phyloP scores from a whole-genome alignment of 225 moss, liverwort and hornwort genomes.

The Sphagnum tenellum region DNA sequence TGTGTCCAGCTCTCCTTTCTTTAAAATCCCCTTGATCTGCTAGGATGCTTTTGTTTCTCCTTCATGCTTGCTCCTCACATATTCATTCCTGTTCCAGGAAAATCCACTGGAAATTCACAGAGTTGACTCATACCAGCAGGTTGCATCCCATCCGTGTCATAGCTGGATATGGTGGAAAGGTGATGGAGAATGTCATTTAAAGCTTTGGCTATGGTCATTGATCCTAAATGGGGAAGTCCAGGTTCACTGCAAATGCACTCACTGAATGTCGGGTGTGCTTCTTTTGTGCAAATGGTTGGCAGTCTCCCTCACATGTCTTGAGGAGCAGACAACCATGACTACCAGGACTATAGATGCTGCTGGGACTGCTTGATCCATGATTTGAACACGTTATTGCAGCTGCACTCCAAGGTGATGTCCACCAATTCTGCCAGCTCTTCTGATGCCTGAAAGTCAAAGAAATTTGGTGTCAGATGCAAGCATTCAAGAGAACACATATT shows the following conservation, averaged over 20 bases:
- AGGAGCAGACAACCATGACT: slow-evolving; percentile 42
- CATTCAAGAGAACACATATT: no score
- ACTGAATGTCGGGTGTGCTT: slow-evolving; percentile 15
- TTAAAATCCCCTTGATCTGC: slow-evolving; percentile 4
- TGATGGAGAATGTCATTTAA: no score
- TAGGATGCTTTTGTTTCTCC: slow-evolving; percentile 2
- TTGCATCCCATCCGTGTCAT: no score
- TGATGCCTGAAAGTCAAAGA: slow-evolving; percentile 29
- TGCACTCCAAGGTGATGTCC: slow-evolving; percentile 39
- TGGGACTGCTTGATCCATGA: slow-evolving; percentile 13
- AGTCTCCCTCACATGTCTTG: slow-evolving; percentile 21
- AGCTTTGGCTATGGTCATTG: no score
- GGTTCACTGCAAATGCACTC: no score
- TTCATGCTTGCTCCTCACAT: not conserved
- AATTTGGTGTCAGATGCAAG: no score
- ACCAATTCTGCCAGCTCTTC: slow-evolving; percentile 61
- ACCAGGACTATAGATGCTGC: slow-evolving; percentile 33
- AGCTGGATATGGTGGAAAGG: no score
- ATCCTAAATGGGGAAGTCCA: no score
- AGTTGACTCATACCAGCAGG: not conserved
- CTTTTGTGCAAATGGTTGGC: slow-evolving; percentile 33
- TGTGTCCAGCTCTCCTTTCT: slow-evolving; percentile 21
- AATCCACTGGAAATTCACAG: slow-evolving; percentile 10
- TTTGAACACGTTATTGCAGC: no score
- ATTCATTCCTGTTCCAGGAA: not conserved